These are phyloP conservation scores for Amoebophrya sp. DNA, from an alignment of 169 alveolate genomes.

Conservation along the genomic window DNA sequence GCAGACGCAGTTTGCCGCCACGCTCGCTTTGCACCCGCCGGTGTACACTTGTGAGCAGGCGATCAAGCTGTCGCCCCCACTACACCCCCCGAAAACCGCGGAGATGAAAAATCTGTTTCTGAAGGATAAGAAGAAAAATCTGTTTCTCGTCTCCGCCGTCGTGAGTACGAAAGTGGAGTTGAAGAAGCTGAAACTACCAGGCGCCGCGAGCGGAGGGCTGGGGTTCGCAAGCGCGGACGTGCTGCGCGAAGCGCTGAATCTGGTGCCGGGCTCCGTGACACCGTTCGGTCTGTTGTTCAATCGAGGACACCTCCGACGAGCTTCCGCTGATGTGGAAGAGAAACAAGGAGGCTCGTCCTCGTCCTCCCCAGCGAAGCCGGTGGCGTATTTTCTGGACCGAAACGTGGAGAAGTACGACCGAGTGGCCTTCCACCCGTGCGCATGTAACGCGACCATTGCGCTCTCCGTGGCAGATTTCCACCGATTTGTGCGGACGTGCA, in stretches of 20 bases:
- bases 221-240: not conserved
- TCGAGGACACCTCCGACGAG: not conserved
- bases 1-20: too few species aligned
- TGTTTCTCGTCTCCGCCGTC: not conserved
- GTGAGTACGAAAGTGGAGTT: not conserved
- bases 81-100: not conserved
- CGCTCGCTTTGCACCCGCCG: not conserved
- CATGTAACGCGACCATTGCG: not conserved
- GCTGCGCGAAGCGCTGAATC: not conserved
- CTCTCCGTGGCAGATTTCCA: not conserved
- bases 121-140: not conserved
- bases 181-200: not conserved
- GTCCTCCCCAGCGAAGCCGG: not conserved
- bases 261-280: not conserved
- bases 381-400: not conserved
- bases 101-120: not conserved
- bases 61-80: not conserved
- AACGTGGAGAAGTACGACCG: not conserved
- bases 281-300: not conserved
- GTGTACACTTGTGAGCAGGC: not conserved
- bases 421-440: not conserved
- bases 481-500: too few species aligned
- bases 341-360: not conserved
- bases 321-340: not conserved
- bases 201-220: not conserved